These are phyloP conservation scores for Wickerhamiella lipophila DNA, from an alignment of 805 yeast species.

Conservation along the genomic window DNA sequence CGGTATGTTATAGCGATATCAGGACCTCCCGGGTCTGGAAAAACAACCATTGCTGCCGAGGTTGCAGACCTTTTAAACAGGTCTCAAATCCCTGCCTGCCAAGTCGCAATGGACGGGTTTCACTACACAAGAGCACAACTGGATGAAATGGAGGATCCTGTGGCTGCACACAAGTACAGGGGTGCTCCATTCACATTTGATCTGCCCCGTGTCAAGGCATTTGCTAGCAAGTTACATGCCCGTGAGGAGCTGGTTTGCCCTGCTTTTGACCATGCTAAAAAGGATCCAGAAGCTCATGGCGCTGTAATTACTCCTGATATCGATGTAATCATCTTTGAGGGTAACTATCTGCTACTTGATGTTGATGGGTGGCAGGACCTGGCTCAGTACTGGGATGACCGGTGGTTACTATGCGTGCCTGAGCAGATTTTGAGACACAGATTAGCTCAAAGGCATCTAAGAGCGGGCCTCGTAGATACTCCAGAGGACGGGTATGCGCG, in stretches of 20 bases:
- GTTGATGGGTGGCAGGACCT: constrained; percentile 50
- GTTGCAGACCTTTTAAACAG: constrained; percentile 35
- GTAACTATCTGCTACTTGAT: constrained; percentile 52
- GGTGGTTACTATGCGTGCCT: constrained; percentile 38
- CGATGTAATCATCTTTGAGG: constrained; percentile 57
- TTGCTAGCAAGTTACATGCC: constrained; percentile 26
- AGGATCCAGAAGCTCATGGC: constrained; percentile 53
- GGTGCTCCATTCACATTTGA: constrained; percentile 88
- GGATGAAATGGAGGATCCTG: constrained; percentile 40
- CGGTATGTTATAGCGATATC: constrained; percentile 40
- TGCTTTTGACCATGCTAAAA: constrained; percentile 55
- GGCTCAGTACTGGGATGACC: constrained; percentile 29
- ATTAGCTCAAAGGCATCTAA: constrained; percentile 51
- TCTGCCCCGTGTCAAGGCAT: constrained; percentile 34
- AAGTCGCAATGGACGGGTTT: constrained; percentile 68
- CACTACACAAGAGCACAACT: constrained; percentile 45
- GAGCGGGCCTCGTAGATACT: constrained; percentile 28
- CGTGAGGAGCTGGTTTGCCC: constrained; percentile 33
- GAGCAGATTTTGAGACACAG: constrained; percentile 38
- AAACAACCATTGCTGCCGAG: constrained; percentile 48
- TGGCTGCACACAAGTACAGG: constrained; percentile 46
- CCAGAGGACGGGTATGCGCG: constrained; percentile 28
- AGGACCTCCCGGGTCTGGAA: constrained; percentile 82
- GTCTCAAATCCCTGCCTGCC: constrained; percentile 18
- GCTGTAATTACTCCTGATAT: constrained; percentile 36